Evolutionary conservation across 805 yeast genomes (phyloP), one percentile per base, ranked within the genome.

Genomic region (Wickerhamiella domercqiae): DNA sequence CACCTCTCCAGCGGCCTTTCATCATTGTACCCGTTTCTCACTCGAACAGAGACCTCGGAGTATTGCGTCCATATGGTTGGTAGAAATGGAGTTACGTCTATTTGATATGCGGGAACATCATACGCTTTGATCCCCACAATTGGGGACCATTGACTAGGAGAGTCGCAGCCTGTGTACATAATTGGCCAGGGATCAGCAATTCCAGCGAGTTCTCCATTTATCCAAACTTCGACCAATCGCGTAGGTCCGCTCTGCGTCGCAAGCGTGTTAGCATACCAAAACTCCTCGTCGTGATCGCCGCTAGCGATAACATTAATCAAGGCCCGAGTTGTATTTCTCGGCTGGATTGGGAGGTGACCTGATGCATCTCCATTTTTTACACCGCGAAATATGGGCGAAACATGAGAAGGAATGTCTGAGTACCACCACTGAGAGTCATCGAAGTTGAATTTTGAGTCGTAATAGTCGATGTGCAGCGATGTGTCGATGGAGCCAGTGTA

Each of bases 111-210:
- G 15, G 71, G 73, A 21, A 80, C 62, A 52, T 82, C 93, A 57
- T 73, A 81, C 2, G 93, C 75, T 41, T 73, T 68, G 18, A 68
- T 66, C 2, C 82, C 75, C 13, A 81, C 93, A 43, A 78, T 71
- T 4, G 93, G 81, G 35, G 68, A 64, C 94, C 94, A 83, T 33
- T 81, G 58, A 2, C 76, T 66, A 1, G 94, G 93, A 2, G 84
- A 71, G 31, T 73, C 59, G 1, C 93, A 93, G 5, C 93, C 94
- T 1, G 93, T 73, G 57, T 67, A 82, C 7, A 83, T 66, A 5
- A 75, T 70, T 1, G 84, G 84, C 44, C 69, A 71, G 2, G 93
- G 90, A 19, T 71, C 61, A 20, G 68, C 67, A 2, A 72, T 58
- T 2, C 75, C 75, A 7, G 79, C 66, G 39, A 76, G 65, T 14